Evolutionary conservation across 306 rosid genomes (phyloP).

Genomic region (Betula pendula): DNA sequence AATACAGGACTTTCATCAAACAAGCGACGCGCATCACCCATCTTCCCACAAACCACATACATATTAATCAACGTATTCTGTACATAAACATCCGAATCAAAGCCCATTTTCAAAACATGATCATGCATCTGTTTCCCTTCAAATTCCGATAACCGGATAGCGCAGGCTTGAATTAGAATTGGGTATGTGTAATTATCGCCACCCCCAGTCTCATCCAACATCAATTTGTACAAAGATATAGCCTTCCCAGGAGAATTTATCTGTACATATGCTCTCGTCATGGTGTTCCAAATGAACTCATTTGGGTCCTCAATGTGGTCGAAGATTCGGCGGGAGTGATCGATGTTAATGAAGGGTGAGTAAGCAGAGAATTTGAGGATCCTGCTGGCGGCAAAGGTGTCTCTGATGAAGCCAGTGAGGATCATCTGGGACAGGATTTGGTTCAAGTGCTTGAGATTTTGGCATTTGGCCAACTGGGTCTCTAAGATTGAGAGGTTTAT

Average conservation of each 20-base stretch:
- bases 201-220: slow-evolving; percentile 30
- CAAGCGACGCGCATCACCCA: slow-evolving; percentile 54
- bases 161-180: slow-evolving; percentile 61
- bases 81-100: slow-evolving; percentile 56
- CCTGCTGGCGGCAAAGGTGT: slow-evolving; percentile 71
- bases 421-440: slow-evolving; percentile 68
- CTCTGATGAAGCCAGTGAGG: slow-evolving; percentile 56
- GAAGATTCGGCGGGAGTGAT: slow-evolving; percentile 49
- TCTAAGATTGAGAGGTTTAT: slow-evolving; percentile 51
- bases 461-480: slow-evolving; percentile 43
- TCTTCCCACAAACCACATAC: slow-evolving; percentile 62
- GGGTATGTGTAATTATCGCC: slow-evolving; percentile 67
- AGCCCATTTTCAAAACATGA: slow-evolving; percentile 61
- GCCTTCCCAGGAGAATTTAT: slow-evolving; percentile 46
- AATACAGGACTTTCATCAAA: slow-evolving; percentile 66
- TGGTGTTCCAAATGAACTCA: slow-evolving; percentile 71
- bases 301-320: slow-evolving; percentile 53
- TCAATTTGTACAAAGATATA: slow-evolving; percentile 35
- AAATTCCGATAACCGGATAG: slow-evolving; percentile 40
- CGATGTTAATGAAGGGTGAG: slow-evolving; percentile 43
- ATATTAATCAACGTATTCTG: slow-evolving; percentile 66
- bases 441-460: slow-evolving; percentile 41
- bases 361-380: slow-evolving; percentile 50
- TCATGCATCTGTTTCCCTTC: slow-evolving; percentile 62
- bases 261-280: slow-evolving; percentile 66